These are phyloP conservation scores for Pseudohyphozyma bogoriensis DNA, from an alignment of 768 basidiomycete genomes.

Conservation along the genomic window DNA sequence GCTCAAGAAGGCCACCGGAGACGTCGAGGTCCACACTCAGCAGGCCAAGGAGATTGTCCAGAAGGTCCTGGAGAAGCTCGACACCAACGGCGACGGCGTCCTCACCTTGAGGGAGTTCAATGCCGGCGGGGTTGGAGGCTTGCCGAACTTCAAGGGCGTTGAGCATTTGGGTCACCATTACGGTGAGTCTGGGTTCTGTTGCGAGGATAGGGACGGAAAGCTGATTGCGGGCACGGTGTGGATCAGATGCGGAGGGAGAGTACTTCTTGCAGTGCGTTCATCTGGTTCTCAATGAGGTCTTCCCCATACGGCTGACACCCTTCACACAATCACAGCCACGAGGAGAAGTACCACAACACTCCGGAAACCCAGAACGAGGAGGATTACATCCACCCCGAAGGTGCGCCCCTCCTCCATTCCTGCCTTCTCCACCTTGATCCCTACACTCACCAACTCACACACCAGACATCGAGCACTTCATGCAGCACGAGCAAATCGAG, in stretches of 20 bases:
- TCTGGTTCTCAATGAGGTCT: too few species aligned
- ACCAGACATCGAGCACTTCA: conserved; percentile 64
- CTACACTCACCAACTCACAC: neutral
- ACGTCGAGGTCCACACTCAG: conserved; percentile 27
- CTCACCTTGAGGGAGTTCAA: conserved; percentile 59
- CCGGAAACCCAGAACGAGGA: conserved; percentile 97
- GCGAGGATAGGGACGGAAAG: conserved; percentile 30
- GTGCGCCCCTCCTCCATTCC: conserved; percentile 32
- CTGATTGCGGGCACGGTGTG: neutral
- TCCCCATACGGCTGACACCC: too few species aligned
- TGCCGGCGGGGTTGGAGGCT: conserved; percentile 57
- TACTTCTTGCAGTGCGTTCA: conserved; percentile 57
- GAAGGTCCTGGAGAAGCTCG: conserved; percentile 58
- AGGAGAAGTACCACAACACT: conserved; percentile 90
- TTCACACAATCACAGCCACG: conserved; percentile 54
- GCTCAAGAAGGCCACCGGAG: conserved; percentile 25
- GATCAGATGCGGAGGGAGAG: conserved; percentile 40
- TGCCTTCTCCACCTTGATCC: neutral
- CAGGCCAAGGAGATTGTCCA: conserved; percentile 54
- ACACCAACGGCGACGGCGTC: conserved; percentile 62
- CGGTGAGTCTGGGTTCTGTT: conserved; percentile 45
- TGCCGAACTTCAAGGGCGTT: conserved; percentile 72
- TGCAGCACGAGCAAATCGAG: conserved; percentile 78
- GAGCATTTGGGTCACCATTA: conserved; percentile 91
- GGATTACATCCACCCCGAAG: conserved; percentile 81